Conservation (phyloP, 306 rosid genomes). For the Vigna trinervia region DNA sequence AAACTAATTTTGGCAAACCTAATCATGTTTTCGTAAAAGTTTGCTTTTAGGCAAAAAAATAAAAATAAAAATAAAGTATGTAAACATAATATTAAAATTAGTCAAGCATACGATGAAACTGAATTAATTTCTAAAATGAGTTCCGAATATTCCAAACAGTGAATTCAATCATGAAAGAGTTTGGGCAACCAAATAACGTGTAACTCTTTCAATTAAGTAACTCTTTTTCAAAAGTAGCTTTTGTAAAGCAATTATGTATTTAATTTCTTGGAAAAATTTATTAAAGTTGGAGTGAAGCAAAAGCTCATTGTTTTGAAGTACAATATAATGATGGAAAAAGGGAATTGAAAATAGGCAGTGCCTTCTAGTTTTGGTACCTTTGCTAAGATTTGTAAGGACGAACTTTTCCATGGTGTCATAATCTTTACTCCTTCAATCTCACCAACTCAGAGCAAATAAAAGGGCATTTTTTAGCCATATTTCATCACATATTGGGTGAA, state of each 20-base stretch:
- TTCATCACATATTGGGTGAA: conserved; percentile 18
- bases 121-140: no score
- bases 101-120: no score
- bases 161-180: background rate
- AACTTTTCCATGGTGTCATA: background rate
- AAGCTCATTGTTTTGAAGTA: conserved; percentile 4
- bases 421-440: background rate
- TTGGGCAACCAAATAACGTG: background rate
- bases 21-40: no score
- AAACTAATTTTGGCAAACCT: no score
- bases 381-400: background rate
- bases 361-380: background rate
- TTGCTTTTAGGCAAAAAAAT: no score
- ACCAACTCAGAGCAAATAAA: background rate
- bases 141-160: no score
- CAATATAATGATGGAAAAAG: background rate
- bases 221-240: background rate
- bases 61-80: no score
- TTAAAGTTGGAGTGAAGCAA: background rate
- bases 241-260: background rate
- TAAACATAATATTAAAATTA: no score
- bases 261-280: background rate
- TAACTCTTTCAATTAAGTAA: background rate
- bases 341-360: background rate
- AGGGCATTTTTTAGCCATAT: background rate